phyloP scores from a whole-genome alignment of 495 filamentous ascomycete species.

The Achaetomiella virescens region DNA sequence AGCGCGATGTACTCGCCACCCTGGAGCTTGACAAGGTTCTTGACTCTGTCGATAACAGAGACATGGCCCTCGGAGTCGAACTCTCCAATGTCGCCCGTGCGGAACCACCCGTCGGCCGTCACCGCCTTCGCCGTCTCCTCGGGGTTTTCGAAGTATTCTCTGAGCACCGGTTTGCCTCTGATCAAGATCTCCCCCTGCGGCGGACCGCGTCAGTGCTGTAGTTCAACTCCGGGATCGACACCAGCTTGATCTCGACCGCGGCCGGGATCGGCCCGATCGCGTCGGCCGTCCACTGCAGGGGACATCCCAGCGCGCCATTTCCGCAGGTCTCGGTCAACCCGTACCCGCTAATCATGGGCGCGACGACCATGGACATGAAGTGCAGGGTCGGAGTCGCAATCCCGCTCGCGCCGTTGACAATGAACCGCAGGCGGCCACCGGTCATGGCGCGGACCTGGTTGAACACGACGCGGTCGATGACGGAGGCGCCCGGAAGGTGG shows the following conservation, averaged over 20 bases:
- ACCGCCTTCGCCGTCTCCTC: conserved; percentile 77
- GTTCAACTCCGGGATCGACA: conserved; percentile 78
- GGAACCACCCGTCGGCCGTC: conserved; percentile 85
- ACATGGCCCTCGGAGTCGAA: conserved; percentile 74
- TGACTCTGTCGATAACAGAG: conserved; percentile 81
- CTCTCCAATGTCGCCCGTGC: conserved; percentile 77
- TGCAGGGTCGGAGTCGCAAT: conserved; percentile 68
- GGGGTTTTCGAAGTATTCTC: conserved; percentile 72
- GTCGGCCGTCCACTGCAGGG: conserved; percentile 62
- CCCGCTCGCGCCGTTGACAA: conserved; percentile 81
- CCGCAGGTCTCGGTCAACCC: conserved; percentile 87
- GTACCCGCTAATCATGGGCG: conserved; percentile 75
- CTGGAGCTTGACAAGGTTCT: conserved; percentile 70
- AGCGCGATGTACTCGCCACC: conserved; percentile 62
- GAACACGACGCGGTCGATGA: conserved; percentile 76
- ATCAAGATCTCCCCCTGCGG: conserved; percentile 83
- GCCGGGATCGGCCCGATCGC: conserved; percentile 68
- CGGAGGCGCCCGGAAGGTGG: conserved; percentile 58
- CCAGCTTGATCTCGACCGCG: conserved; percentile 64
- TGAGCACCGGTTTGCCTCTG: conserved; percentile 62
- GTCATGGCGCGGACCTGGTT: conserved; percentile 66
- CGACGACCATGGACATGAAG: conserved; percentile 72
- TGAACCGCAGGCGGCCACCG: conserved; percentile 62
- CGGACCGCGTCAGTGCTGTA: conserved; percentile 70
- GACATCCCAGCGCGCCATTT: conserved; percentile 57